Evolutionary conservation across 2,329 filamentous ascomycete genomes (phyloP), one percentile per base, ranked within the genome.

Genomic region (Cladophialophora immunda): DNA sequence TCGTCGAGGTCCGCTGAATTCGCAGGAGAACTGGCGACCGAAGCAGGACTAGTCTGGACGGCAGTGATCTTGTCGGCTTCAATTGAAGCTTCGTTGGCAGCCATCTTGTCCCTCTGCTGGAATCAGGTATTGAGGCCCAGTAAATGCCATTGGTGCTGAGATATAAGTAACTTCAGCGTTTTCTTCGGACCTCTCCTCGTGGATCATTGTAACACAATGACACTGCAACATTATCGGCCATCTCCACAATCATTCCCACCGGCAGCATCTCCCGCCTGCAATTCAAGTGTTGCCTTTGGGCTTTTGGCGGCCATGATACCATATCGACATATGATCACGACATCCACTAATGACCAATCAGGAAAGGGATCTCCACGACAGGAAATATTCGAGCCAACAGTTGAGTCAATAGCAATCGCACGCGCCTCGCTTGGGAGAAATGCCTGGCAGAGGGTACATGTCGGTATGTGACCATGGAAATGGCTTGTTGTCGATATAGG

Each of bases 1-100:
- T 79, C 78, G 68, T 80, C 78, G 13, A 73, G 65, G 58, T 77
- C 74, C 15, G 63, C 34, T 2, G 68, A 66, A 9, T 56, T 53
- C 7, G 56, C 13, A 5, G 66, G 58, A 15, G 54, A 34, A 50
- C 54, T 65, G 36, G 58, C 50, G n/a, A 50, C 19, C 2, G 64
- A 62, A 30, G 41, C 55, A 41, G 67, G 67, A 62, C 53, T 62
- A 22, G n/a, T 29, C 13, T 62, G 67, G 29, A 59, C 45, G 25
- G 61, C 41, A 22, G 61, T 58, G 34, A 69, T 67, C 61, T 69
- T 64, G 56, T 69, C 67, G 6, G 41, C 54, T 13, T 62, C 64
- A 34, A 29, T 22, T 9, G 56, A 61, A 55, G 41, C 62, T 41
- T 68, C 29, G 27, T 52, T 53, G 29, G 57, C 62, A 47, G 62